Conservation (phyloP, 306 rosid genomes). For the Aeschynomene evenia region DNA sequence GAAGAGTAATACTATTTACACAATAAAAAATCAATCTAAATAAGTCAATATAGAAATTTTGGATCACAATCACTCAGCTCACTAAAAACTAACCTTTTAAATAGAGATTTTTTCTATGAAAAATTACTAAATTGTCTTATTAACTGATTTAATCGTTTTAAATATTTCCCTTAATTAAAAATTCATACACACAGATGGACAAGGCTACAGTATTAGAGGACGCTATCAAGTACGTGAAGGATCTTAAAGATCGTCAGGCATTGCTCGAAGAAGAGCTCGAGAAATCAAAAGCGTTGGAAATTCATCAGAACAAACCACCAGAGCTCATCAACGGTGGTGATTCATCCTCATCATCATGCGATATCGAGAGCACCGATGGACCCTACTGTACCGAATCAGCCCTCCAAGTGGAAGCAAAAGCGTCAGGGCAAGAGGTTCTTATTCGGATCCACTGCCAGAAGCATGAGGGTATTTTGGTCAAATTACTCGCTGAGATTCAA, state of each 20-base stretch:
- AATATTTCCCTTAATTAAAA: too few relatives aligned
- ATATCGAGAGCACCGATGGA: conserved; percentile 40
- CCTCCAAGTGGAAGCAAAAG: conserved; percentile 62
- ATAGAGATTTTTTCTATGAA: too few relatives aligned
- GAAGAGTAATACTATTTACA: too few relatives aligned
- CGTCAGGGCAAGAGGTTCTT: conserved; percentile 59
- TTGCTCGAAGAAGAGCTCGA: conserved; percentile 61
- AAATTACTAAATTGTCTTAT: too few relatives aligned
- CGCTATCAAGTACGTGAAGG: conserved; percentile 61
- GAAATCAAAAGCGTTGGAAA: conserved; percentile 42
- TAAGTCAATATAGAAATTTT: too few relatives aligned
- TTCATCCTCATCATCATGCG: conserved; percentile 40
- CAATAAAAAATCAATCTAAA: too few relatives aligned
- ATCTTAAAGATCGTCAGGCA: conserved; percentile 54
- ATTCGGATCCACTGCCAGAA: conserved; percentile 57
- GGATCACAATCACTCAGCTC: too few relatives aligned
- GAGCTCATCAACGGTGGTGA: conserved; percentile 40
- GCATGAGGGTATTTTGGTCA: conserved; percentile 48
- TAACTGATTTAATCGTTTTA: too few relatives aligned
- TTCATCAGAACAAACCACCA: conserved; percentile 44
- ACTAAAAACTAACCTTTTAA: too few relatives aligned
- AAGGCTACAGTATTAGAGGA: conserved; percentile 75
- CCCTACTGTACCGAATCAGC: conserved; percentile 9
- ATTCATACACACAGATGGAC: conserved; percentile 48
- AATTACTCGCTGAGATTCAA: conserved; percentile 52